Base-by-base conservation (phyloP, 2,329 filamentous ascomycete species). In the Nemania sp. region DNA sequence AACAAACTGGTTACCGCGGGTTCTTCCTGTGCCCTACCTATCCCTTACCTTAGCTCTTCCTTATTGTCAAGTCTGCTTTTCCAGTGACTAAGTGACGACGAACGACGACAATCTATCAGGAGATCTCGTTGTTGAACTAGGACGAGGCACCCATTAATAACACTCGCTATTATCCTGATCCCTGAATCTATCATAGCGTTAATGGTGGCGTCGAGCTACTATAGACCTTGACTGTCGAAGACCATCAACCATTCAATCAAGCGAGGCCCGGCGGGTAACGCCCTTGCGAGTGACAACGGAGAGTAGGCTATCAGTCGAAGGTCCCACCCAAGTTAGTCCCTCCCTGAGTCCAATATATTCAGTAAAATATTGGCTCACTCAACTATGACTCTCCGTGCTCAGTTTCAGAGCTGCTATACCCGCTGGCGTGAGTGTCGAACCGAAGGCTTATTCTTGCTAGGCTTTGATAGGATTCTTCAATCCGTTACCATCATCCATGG, bases 121-220 rank as follows among this genome's bases (percentile, higher is more conserved):
- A 49, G 47, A 63, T 59, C 47, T 66, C 47, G 32, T 60, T 55
- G 13, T 47, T 52, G 32, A 29, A 32, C 54, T 57, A 49, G 22
- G 26, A 58, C 45, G 54, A 58, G 38, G 38, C 51, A 52, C 27
- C 35, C 38, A 41, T 47, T 60, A 41, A 66, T 55, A 54, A 24
- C 22, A 35, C 15, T 54, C 59, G 20, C 47, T 56, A 32, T 45
- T 43, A 57, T 64, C 49, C 22, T 24, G 27, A 58, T 64, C 59
- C 56, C 56, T 66, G 62, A 53, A 53, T 58, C 62, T 59, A 61
- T 49, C 63, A 57, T 58, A 52, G 53, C 56, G 51, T 62, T 57
- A 60, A 59, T 69, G 32, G 68, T 70, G 53, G 62, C 41, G 41
- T 43, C 41, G 52, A 65, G 57, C 35, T 62, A 62, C 54, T 58